phyloP scores from a whole-genome alignment of 805 yeast genomes.

The Tetrapisispora arboricola region DNA sequence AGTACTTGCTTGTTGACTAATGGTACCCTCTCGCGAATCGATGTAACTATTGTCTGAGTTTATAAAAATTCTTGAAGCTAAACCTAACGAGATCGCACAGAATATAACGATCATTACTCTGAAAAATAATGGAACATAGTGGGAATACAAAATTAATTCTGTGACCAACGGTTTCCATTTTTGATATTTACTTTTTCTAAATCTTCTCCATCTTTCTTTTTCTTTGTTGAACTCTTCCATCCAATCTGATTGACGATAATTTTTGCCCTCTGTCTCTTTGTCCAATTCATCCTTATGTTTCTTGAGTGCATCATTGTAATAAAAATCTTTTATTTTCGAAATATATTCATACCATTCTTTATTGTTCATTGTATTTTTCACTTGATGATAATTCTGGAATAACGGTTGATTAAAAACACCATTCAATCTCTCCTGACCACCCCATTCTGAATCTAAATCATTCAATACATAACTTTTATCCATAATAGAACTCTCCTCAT shows the following conservation, averaged over 20 bases:
- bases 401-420: constrained; percentile 34
- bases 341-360: constrained; percentile 25
- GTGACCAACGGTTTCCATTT: constrained; percentile 54
- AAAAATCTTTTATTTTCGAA: constrained; percentile 20
- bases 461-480: constrained; percentile 11
- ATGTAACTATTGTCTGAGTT: constrained; percentile 22
- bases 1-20: constrained; percentile 77
- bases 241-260: constrained; percentile 7
- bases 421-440: constrained; percentile 56
- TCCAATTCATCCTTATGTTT: not conserved
- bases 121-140: constrained; percentile 70
- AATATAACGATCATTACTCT: constrained; percentile 50
- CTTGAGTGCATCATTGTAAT: constrained; percentile 11
- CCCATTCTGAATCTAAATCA: constrained; percentile 50
- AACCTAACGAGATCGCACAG: constrained; percentile 57
- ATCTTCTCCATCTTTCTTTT: constrained; percentile 24
- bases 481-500: not conserved
- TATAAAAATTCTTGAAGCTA: constrained; percentile 52
- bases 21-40: constrained; percentile 12
- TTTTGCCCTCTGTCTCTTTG: not conserved
- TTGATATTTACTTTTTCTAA: constrained; percentile 42
- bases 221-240: constrained; percentile 20
- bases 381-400: constrained; percentile 15
- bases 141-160: constrained; percentile 57
- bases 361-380: constrained; percentile 23